These are phyloP conservation scores for Cladosporium sp. DNA, from an alignment of 2,329 filamentous ascomycete species.

Conservation along the genomic window DNA sequence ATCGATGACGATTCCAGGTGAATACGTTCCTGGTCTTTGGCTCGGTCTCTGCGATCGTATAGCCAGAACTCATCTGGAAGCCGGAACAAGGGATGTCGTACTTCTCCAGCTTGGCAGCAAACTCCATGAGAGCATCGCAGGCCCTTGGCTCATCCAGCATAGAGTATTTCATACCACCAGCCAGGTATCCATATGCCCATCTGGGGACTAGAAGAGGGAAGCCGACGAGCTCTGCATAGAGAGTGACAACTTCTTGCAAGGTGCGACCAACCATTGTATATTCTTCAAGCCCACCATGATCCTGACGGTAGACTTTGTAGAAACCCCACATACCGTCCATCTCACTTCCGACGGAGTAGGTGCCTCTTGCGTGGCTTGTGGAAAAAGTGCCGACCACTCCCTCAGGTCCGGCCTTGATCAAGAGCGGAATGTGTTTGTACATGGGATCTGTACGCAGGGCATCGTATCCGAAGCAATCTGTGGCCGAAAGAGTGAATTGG, in stretches of 20 bases:
- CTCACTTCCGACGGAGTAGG: slow-evolving; percentile 65
- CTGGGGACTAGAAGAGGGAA: slow-evolving; percentile 65
- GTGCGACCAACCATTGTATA: slow-evolving; percentile 65
- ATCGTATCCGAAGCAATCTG: slow-evolving; percentile 71
- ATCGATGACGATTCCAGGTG: slow-evolving; percentile 67
- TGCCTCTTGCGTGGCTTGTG: slow-evolving; percentile 59
- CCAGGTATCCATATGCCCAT: slow-evolving; percentile 70
- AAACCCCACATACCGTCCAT: slow-evolving; percentile 73
- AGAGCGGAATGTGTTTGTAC: slow-evolving; percentile 71
- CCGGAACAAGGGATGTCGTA: slow-evolving; percentile 66
- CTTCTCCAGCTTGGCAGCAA: slow-evolving; percentile 53
- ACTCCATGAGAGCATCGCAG: slow-evolving; percentile 55
- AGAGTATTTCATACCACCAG: slow-evolving; percentile 62
- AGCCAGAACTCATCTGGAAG: slow-evolving; percentile 69
- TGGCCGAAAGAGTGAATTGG: slow-evolving; percentile 63
- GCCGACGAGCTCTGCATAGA: slow-evolving; percentile 65
- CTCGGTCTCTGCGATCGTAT: slow-evolving; percentile 62
- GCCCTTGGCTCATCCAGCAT: slow-evolving; percentile 55
- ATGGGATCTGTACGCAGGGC: slow-evolving; percentile 66
- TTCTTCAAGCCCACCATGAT: slow-evolving; percentile 67
- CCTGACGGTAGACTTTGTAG: slow-evolving; percentile 70
- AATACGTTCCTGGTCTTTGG: slow-evolving; percentile 69
- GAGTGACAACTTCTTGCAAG: slow-evolving; percentile 60
- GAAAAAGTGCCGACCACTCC: slow-evolving; percentile 67
- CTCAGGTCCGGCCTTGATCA: slow-evolving; percentile 62